Evolutionary conservation across 2,329 filamentous ascomycete genomes (phyloP).

Genomic region (Stagonosporopsis vannaccii): DNA sequence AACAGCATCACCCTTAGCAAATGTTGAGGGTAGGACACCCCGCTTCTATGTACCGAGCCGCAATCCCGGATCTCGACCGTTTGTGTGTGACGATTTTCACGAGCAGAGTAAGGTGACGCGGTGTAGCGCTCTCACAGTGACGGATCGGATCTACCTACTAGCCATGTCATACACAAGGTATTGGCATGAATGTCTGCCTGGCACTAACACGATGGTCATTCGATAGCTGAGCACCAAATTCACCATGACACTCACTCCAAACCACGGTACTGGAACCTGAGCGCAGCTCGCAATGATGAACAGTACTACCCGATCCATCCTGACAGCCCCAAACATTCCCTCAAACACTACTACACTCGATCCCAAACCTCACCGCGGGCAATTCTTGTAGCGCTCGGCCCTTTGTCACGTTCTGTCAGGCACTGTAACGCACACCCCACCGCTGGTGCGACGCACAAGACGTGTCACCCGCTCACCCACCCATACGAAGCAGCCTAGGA

Average conservation of each 20-base stretch:
- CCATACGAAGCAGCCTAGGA: slow-evolving; percentile 7
- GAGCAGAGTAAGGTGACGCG: slow-evolving; percentile 13
- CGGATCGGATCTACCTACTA: background rate
- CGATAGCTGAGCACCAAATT: background rate
- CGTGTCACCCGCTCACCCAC: slow-evolving; percentile 15
- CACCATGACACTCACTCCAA: background rate
- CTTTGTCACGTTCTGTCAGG: slow-evolving; percentile 21
- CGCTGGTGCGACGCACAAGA: slow-evolving; percentile 15
- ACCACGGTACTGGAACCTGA: slow-evolving; percentile 5
- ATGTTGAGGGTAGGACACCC: slow-evolving; percentile 21
- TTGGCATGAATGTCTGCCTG: background rate
- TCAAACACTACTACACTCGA: background rate
- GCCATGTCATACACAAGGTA: slow-evolving; percentile 3
- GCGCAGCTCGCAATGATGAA: background rate
- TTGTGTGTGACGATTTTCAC: slow-evolving; percentile 19
- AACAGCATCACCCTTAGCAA: slow-evolving; percentile 10
- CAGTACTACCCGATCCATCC: background rate
- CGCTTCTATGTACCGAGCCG: slow-evolving; percentile 18
- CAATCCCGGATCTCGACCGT: slow-evolving; percentile 14
- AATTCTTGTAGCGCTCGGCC: background rate
- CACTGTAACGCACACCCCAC: slow-evolving; percentile 11
- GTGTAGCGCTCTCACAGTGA: slow-evolving; percentile 18
- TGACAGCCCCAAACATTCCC: background rate
- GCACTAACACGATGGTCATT: background rate
- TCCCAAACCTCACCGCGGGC: background rate